Base-by-base conservation (phyloP, 805 yeast species). In the Kodamaea leandrae region DNA sequence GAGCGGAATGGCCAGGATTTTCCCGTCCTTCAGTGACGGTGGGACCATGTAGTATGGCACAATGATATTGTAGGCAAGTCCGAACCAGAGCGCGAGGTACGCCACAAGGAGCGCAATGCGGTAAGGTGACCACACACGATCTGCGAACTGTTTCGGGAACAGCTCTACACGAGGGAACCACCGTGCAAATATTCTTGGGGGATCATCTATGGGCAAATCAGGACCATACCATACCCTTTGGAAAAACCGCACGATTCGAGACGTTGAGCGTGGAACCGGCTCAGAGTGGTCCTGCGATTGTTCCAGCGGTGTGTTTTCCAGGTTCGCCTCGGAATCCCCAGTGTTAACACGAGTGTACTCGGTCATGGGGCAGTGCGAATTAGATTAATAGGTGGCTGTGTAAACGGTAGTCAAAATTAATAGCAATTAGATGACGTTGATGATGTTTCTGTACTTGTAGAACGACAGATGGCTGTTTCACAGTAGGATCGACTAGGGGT, bases 211-310 rank as follows among this genome's bases (percentile, higher is more conserved):
- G 16, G 51, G 50, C 16, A 19, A 15, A 24, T 45, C 51, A 0
- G 88, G 87, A 1, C 89, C 87, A n/a, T 61, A 41, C 82, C 85
- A 77, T 15, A 48, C 52, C n/a, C 49, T 30, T 13, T 30, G 16
- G 21, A 30, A 17, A 12, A 30, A 17, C 33, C 33, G 17, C 20
- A 30, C 25, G n/a, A n/a, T n/a, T n/a, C n/a, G n/a, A n/a, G n/a
- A n/a, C n/a, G n/a, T n/a, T n/a, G n/a, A n/a, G n/a, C n/a, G n/a
- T n/a, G n/a, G n/a, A n/a, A n/a, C n/a, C n/a, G n/a, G n/a, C n/a
- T n/a, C n/a, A n/a, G n/a, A n/a, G n/a, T n/a, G n/a, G n/a, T n/a
- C n/a, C n/a, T n/a, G n/a, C n/a, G n/a, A n/a, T n/a, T n/a, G n/a
- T n/a, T n/a, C n/a, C n/a, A n/a, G n/a, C n/a, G n/a, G n/a, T n/a